Percentiles rank a stretch among this genome's conserved stretches.
Evolutionary conservation across 306 rosid species (phyloP).

Genomic region (Styphnolobium japonicum): DNA sequence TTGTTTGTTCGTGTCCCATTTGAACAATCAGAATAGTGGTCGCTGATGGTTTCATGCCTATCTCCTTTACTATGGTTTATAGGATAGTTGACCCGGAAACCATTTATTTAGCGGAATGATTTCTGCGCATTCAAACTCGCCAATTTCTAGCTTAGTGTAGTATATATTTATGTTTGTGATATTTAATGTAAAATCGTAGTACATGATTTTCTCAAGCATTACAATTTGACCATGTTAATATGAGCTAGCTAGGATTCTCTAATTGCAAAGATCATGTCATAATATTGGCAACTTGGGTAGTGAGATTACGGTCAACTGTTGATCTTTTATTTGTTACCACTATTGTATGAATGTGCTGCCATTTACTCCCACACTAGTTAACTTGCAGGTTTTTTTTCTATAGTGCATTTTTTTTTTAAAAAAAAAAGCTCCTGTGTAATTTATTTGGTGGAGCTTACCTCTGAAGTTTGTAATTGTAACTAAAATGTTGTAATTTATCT

Average conservation of each 20-base stretch:
- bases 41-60: background rate
- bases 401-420: background rate
- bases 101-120: constrained; percentile 18
- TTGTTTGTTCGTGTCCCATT: constrained; percentile 94
- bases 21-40: constrained; percentile 65
- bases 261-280: constrained; percentile 13
- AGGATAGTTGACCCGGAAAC: constrained; percentile 9
- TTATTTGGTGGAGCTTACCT: no score
- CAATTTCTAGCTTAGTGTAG: constrained; percentile 26
- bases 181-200: background rate
- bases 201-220: constrained; percentile 2
- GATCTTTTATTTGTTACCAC: background rate
- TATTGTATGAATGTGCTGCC: background rate
- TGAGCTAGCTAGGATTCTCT: constrained; percentile 31
- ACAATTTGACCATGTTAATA: constrained; percentile 31
- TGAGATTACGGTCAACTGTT: constrained; percentile 11
- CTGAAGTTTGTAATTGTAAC: no score
- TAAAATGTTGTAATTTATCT: no score
- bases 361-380: background rate
- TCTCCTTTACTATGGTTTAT: constrained; percentile 10
- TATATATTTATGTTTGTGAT: constrained; percentile 14
- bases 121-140: background rate
- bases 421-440: no score
- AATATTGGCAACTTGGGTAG: constrained; percentile 2
- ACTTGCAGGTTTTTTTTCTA: background rate